Evolutionary conservation across 164 flowering plant genomes (phyloP).

Genomic region (Pachysandra terminalis): DNA sequence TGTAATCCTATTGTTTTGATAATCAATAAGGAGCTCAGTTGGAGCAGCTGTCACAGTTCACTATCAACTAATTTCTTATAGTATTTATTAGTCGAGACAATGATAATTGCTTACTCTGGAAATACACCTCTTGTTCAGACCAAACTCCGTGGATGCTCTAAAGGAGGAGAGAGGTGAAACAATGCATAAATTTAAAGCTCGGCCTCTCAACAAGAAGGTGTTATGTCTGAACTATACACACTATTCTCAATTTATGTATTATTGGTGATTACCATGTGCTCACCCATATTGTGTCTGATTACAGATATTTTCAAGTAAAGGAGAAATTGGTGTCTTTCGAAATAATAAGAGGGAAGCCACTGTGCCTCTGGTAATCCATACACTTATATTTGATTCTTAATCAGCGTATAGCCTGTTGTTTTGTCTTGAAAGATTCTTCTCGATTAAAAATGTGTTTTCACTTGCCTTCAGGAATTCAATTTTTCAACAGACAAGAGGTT

Average conservation of each 20-base stretch:
- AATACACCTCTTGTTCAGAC: conserved; percentile 25
- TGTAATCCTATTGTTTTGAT: neutral
- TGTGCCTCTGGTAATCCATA: conserved; percentile 54
- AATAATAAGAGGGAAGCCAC: conserved; percentile 65
- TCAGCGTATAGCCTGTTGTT: neutral
- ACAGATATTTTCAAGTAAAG: conserved; percentile 86
- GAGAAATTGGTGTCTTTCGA: conserved; percentile 71
- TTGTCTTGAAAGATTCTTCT: too few species aligned
- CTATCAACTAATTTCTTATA: neutral
- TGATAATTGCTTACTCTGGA: conserved; percentile 7
- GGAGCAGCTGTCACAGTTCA: neutral
- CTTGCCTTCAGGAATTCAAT: conserved; percentile 55
- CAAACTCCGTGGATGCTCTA: conserved; percentile 25
- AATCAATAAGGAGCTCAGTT: neutral
- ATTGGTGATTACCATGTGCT: neutral
- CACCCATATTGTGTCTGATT: conserved; percentile 11
- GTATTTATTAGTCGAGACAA: neutral
- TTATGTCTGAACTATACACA: neutral
- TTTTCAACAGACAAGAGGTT: conserved; percentile 59
- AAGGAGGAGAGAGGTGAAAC: conserved; percentile 35
- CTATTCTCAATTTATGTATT: conserved; percentile 1
- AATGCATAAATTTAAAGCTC: conserved; percentile 56
- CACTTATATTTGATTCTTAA: conserved; percentile 1
- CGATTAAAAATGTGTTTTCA: conserved; percentile 3
- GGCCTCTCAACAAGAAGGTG: conserved; percentile 85